Percentiles rank a stretch among this genome's conserved stretches.
Conservation (phyloP, 2,329 filamentous ascomycete genomes). For the Dactylellina sp. region DNA sequence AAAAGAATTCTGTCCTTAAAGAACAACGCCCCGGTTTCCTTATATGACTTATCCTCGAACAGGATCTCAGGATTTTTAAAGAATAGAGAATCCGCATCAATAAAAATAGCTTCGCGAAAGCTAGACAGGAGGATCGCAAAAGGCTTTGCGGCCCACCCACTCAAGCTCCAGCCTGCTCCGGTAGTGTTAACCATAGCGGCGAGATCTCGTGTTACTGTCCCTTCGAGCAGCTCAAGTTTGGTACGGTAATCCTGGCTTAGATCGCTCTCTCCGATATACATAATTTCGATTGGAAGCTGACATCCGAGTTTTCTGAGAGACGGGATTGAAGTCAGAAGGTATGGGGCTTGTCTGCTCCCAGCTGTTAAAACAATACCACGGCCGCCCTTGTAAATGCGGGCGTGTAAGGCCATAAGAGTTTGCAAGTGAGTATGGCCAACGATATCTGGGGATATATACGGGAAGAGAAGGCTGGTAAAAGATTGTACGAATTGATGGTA, state of each 20-base stretch:
- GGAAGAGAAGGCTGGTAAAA: slow-evolving; percentile 64
- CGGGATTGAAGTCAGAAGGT: slow-evolving; percentile 65
- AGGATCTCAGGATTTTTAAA: slow-evolving; percentile 65
- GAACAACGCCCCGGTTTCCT: slow-evolving; percentile 65
- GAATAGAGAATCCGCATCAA: slow-evolving; percentile 67
- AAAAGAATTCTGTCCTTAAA: slow-evolving; percentile 66
- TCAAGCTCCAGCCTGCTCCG: slow-evolving; percentile 65
- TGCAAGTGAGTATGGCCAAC: slow-evolving; percentile 58
- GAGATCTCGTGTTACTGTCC: slow-evolving; percentile 66
- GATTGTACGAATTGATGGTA: slow-evolving; percentile 64
- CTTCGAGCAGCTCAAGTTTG: slow-evolving; percentile 65
- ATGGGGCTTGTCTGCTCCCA: slow-evolving; percentile 65
- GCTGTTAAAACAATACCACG: slow-evolving; percentile 66
- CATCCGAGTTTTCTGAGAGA: slow-evolving; percentile 64
- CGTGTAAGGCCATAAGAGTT: slow-evolving; percentile 64
- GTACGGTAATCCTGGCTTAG: slow-evolving; percentile 65
- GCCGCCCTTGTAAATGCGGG: slow-evolving; percentile 64
- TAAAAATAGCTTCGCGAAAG: slow-evolving; percentile 67
- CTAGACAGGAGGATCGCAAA: slow-evolving; percentile 66
- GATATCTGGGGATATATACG: slow-evolving; percentile 64
- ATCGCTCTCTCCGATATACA: slow-evolving; percentile 66
- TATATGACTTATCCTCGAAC: slow-evolving; percentile 65
- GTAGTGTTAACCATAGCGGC: slow-evolving; percentile 66
- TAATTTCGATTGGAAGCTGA: slow-evolving; percentile 63
- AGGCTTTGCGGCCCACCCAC: slow-evolving; percentile 67